Evolutionary conservation across 1,139 yeast species (phyloP).

Genomic region (Pichia cactophila): DNA sequence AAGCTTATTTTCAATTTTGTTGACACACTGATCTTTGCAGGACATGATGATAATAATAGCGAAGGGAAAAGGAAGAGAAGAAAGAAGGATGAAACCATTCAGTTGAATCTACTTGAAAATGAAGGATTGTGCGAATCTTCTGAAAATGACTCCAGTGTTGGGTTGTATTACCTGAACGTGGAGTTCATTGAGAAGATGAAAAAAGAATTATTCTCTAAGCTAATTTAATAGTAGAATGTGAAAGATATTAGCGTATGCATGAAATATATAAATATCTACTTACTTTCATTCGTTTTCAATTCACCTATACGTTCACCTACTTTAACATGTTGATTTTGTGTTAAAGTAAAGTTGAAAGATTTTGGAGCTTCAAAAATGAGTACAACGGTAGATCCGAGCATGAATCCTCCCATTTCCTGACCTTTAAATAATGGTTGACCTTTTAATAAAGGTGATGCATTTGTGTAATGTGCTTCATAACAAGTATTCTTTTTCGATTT

Average conservation of each 20-base stretch:
- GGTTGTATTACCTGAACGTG: slow-evolving; percentile 33
- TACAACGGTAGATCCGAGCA: slow-evolving; percentile 92
- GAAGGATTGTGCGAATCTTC: background rate
- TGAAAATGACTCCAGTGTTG: slow-evolving; percentile 8
- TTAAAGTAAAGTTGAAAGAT: slow-evolving; percentile 61
- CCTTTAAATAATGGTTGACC: slow-evolving; percentile 90
- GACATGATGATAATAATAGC: slow-evolving; percentile 3
- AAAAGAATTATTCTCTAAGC: slow-evolving; percentile 28
- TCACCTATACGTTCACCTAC: slow-evolving; percentile 80
- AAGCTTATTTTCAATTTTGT: slow-evolving; percentile 56
- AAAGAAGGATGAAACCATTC: background rate
- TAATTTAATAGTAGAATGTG: background rate
- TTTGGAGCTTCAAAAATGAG: slow-evolving; percentile 92
- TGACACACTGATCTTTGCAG: slow-evolving; percentile 30
- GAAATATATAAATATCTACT: too few species aligned
- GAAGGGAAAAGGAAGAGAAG: slow-evolving; percentile 3
- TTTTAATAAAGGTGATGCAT: slow-evolving; percentile 70
- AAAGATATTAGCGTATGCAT: too few species aligned
- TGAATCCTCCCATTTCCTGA: slow-evolving; percentile 95
- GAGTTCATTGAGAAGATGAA: slow-evolving; percentile 48
- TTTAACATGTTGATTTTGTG: slow-evolving; percentile 67
- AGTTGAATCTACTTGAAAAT: background rate
- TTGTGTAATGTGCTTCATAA: slow-evolving; percentile 87
- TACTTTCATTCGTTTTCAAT: background rate
- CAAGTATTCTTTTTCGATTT: slow-evolving; percentile 67